Base-by-base conservation (phyloP, 306 rosid genomes). In the Lathyrus sativus region DNA sequence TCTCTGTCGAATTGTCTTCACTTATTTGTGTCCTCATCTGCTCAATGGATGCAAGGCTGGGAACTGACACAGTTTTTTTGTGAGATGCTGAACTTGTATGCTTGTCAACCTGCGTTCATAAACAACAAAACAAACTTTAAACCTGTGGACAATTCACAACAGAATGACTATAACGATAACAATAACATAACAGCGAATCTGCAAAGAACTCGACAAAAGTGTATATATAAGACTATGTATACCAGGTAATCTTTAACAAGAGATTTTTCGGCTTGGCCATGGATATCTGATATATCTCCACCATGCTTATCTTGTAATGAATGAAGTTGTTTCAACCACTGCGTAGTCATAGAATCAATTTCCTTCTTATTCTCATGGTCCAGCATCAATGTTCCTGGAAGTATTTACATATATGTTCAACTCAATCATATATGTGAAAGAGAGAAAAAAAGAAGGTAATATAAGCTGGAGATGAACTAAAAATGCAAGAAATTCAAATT, bases 191-290 rank as follows among this genome's bases (percentile, higher is more conserved):
- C 6, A 39, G 41, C 14, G 9, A 13, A 3, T 53, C 6, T 43
- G 33, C 37, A 43, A 54, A 44, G 29, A 51, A 12, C 3, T 33
- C 26, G 10, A 57, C 65, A 49, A 64, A 64, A 11, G 44, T 13
- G 51, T 42, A 57, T 11, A 58, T 42, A 57, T 11, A 61, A 61
- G 68, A 17, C 67, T 19, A 15, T 13, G 56, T 48, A n/a, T 78
- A 92, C 96, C 92, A 82, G 38, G 75, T 87, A 92, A 79, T 92
- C 91, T 67, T 83, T 76, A 62, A 78, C 79, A 6, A 89, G 84
- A 75, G 78, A 46, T 75, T 86, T 79, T 58, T 92, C 96, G 55
- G 96, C 81, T 65, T 86, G 84, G 66, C 66, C 56, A 68, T 80
- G 79, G 59, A 92, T 83, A 3, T 78, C 81, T 26, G 87, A 84